These are phyloP conservation scores for Glomus cerebriforme DNA, from an alignment of 192 early-diverging fungal species.

Conservation along the genomic window DNA sequence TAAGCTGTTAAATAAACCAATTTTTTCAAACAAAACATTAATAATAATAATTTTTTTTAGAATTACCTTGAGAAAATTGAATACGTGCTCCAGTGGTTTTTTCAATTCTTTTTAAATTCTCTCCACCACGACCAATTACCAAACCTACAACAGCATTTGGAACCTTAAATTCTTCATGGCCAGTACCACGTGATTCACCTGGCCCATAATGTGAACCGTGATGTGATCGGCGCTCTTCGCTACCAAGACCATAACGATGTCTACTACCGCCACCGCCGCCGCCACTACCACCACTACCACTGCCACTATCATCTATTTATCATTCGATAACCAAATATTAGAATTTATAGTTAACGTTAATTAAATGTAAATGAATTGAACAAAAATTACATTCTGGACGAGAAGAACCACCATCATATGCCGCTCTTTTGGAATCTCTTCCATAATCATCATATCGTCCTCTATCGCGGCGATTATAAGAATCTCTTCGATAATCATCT, in stretches of 20 bases:
- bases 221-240: conserved; percentile 38
- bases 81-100: conserved; percentile 68
- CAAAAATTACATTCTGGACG: conserved; percentile 23
- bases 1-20: not conserved
- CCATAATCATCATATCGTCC: conserved; percentile 33
- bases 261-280: conserved; percentile 9
- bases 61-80: conserved; percentile 64
- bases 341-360: not conserved
- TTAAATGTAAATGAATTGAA: conserved; percentile 1
- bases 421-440: conserved; percentile 27
- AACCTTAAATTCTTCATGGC: conserved; percentile 59
- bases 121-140: conserved; percentile 80
- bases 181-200: conserved; percentile 34
- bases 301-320: conserved; percentile 22
- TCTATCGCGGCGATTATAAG: conserved; percentile 23
- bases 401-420: conserved; percentile 28
- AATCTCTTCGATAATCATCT: conserved; percentile 33
- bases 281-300: not conserved
- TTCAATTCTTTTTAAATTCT: conserved; percentile 79
- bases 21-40: not conserved
- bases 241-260: conserved; percentile 42
- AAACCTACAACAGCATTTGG: conserved; percentile 71
- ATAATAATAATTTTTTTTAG: not conserved
- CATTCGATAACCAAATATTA: not conserved
- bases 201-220: conserved; percentile 36